Conservation (phyloP, 306 rosid genomes). For the Vicia sativa region DNA sequence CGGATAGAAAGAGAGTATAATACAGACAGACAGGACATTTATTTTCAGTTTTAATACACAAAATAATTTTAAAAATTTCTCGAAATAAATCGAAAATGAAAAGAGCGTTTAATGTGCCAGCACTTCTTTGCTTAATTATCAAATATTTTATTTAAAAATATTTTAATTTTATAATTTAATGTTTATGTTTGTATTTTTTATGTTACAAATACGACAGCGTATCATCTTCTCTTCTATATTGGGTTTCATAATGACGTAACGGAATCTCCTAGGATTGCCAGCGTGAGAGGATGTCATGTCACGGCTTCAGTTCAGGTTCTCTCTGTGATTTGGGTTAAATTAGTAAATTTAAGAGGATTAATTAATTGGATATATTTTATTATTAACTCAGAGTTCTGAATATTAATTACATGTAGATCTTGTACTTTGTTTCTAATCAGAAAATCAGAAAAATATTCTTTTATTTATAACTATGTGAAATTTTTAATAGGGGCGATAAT, state of each 20-base stretch:
- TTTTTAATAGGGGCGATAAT: conserved; percentile 4
- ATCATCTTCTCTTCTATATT: neutral
- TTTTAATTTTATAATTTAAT: neutral
- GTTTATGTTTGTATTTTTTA: too few relatives aligned
- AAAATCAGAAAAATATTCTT: neutral
- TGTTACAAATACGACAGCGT: conserved; percentile 3
- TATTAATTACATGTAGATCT: conserved; percentile 13
- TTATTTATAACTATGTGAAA: neutral
- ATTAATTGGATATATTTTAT: neutral
- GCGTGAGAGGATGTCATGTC: conserved; percentile 10
- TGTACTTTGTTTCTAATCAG: neutral
- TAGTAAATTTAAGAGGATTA: neutral
- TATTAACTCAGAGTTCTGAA: neutral
- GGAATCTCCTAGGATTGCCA: conserved; percentile 49
- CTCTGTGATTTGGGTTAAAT: conserved; percentile 17
- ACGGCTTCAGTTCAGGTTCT: neutral
- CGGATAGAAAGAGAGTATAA: conserved; percentile 39
- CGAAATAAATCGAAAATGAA: neutral
- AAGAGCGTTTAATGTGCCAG: conserved; percentile 45
- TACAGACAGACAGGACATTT: conserved; percentile 23
- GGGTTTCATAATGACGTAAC: conserved; percentile 55
- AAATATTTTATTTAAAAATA: neutral
- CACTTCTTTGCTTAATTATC: conserved; percentile 32
- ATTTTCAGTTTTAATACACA: conserved; percentile 28
- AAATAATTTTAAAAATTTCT: too few relatives aligned